Percentiles rank a stretch among this genome's conserved stretches.
These are phyloP conservation scores for Pugionium dolabratum DNA, from an alignment of 345 rosid genomes.

Conservation along the genomic window DNA sequence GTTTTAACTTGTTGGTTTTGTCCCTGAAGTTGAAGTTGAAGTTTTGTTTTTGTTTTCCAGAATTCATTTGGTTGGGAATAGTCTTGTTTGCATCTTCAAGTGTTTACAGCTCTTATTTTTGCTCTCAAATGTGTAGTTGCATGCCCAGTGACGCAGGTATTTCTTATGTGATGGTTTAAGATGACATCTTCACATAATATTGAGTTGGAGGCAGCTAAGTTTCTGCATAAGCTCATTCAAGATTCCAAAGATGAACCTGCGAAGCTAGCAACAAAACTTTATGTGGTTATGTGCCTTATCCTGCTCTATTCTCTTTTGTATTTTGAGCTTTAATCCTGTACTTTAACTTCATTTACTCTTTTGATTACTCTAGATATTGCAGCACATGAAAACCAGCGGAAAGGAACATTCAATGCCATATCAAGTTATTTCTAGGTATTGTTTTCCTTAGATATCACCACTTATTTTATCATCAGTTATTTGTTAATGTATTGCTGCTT, in stretches of 20 bases:
- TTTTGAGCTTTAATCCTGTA: not conserved
- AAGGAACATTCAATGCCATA: slow-evolving; percentile 99
- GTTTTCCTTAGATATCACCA: not conserved
- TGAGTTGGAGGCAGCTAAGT: slow-evolving; percentile 98
- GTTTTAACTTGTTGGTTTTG: not conserved
- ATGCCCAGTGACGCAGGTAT: slow-evolving; percentile 33
- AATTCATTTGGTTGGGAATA: not conserved
- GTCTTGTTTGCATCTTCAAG: not conserved
- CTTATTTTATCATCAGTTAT: not conserved
- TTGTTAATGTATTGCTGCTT: not conserved
- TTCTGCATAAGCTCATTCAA: slow-evolving; percentile 94
- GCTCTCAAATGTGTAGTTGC: not conserved
- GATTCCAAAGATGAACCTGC: slow-evolving; percentile 96
- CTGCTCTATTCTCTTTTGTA: not conserved
- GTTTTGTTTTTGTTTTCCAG: not conserved
- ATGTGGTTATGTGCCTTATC: slow-evolving; percentile 58
- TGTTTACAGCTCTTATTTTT: not conserved
- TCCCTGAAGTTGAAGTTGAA: too few relatives aligned
- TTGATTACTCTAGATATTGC: slow-evolving; percentile 65
- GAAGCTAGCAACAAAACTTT: slow-evolving; percentile 91
- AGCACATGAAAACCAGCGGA: slow-evolving; percentile 97
- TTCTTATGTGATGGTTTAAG: slow-evolving; percentile 32
- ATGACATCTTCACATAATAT: slow-evolving; percentile 80
- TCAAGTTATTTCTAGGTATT: slow-evolving; percentile 97
- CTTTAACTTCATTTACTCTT: slow-evolving; percentile 31